Conservation (phyloP, 2,329 filamentous ascomycete genomes). For the Colletotrichum orchidophilum region DNA sequence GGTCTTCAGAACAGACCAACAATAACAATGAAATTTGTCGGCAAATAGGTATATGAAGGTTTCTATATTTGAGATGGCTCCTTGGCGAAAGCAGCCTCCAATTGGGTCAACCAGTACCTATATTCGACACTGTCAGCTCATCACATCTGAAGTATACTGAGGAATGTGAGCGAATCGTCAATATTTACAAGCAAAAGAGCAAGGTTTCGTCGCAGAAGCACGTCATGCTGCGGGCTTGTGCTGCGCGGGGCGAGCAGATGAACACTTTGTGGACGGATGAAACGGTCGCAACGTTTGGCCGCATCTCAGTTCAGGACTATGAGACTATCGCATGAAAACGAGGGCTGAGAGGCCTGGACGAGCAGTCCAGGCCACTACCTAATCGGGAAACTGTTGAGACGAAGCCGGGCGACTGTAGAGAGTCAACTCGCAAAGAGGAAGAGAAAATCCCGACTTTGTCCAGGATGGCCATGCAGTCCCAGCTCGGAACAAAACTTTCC, state of each 20-base stretch:
- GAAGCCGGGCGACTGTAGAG: not conserved
- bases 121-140: slow-evolving; percentile 21
- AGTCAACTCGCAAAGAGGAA: not conserved
- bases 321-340: slow-evolving; percentile 5
- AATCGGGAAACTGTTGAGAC: slow-evolving; percentile 15
- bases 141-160: slow-evolving; percentile 1
- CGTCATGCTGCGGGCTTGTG: slow-evolving; percentile 12
- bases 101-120: not conserved
- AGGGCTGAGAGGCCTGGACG: not conserved
- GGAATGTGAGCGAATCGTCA: not conserved
- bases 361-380: not conserved
- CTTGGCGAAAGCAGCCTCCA: not conserved
- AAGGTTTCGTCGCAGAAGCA: slow-evolving; percentile 17
- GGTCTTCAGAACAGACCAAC: not conserved
- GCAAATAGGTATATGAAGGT: not conserved
- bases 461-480: slow-evolving; percentile 19
- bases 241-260: slow-evolving; percentile 24
- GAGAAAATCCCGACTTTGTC: not conserved
- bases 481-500: slow-evolving; percentile 5
- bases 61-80: not conserved
- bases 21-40: not conserved
- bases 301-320: slow-evolving; percentile 20
- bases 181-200: not conserved
- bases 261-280: slow-evolving; percentile 26
- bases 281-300: slow-evolving; percentile 16